Conservation (phyloP, 768 basidiomycete genomes). For the Leccinum disarticulatum region DNA sequence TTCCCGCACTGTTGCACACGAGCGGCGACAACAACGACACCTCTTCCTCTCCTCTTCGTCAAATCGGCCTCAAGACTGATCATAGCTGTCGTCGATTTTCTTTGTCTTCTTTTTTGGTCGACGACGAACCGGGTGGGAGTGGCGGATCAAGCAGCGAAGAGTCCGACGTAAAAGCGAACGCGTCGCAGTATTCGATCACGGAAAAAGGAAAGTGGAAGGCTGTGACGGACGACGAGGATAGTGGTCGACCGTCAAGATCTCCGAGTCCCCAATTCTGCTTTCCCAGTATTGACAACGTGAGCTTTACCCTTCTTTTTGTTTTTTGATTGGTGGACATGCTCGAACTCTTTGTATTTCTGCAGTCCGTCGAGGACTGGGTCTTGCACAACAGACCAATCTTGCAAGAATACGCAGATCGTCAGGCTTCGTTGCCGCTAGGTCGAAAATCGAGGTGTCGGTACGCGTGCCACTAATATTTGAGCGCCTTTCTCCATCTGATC, state of each 20-base stretch:
- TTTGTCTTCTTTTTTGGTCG: neutral
- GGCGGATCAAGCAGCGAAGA: neutral
- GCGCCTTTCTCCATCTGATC: slow-evolving; percentile 7
- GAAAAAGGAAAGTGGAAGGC: slow-evolving; percentile 19
- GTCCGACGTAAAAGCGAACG: neutral
- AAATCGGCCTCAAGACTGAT: too few species aligned
- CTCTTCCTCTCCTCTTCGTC: slow-evolving; percentile 1
- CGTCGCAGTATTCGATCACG: neutral
- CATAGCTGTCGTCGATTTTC: neutral
- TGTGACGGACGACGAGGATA: neutral
- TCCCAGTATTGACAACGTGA: neutral
- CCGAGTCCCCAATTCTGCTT: slow-evolving; percentile 4
- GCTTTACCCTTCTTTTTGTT: neutral
- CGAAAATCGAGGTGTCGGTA: slow-evolving; percentile 27
- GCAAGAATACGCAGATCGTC: slow-evolving; percentile 30
- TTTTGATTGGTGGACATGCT: neutral
- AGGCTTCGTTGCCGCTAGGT: slow-evolving; percentile 26
- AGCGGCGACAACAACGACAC: neutral
- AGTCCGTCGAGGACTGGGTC: slow-evolving; percentile 26
- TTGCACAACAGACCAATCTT: slow-evolving; percentile 23
- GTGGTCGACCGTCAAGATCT: neutral
- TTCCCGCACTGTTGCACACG: slow-evolving; percentile 18
- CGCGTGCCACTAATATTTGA: neutral
- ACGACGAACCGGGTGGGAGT: neutral
- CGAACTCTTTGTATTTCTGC: neutral